phyloP scores from a whole-genome alignment of 495 filamentous ascomycete species.

The Melanomma pulvis-pyrius region DNA sequence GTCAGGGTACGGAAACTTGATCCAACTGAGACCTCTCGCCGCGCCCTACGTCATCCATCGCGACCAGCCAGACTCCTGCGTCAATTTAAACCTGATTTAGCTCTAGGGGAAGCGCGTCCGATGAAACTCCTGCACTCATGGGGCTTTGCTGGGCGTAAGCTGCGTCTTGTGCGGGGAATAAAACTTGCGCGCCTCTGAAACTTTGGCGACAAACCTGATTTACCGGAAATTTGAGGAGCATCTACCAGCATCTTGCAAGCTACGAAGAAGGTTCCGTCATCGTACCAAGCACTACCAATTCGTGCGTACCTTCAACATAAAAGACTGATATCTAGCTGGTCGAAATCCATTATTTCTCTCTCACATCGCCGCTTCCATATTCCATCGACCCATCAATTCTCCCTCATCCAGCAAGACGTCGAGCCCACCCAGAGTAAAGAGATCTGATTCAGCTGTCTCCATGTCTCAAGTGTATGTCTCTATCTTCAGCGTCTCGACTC shows the following conservation, averaged over 20 bases:
- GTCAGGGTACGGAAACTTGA: background rate
- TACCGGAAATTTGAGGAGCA: background rate
- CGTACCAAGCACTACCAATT: background rate
- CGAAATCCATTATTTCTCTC: background rate
- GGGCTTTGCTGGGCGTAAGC: background rate
- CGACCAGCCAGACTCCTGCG: background rate
- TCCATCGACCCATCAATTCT: background rate
- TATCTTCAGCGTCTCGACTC: background rate
- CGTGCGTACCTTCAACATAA: background rate
- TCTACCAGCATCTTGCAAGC: background rate
- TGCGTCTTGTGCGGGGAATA: background rate
- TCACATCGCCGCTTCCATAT: background rate
- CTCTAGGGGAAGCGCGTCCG: background rate
- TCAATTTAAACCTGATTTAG: background rate
- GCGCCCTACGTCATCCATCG: background rate
- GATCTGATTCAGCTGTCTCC: constrained; percentile 4
- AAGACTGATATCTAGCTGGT: background rate
- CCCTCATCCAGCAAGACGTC: background rate
- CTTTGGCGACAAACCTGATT: background rate
- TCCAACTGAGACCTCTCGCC: background rate
- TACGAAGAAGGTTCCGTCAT: background rate
- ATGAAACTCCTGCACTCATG: background rate
- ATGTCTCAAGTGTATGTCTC: constrained; percentile 5
- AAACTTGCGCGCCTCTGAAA: background rate
- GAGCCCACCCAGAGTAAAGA: constrained; percentile 3